Evolutionary conservation across 495 filamentous ascomycete species (phyloP), one percentile per base, ranked within the genome.

Genomic region (Lasiosphaeriaceae sp.): DNA sequence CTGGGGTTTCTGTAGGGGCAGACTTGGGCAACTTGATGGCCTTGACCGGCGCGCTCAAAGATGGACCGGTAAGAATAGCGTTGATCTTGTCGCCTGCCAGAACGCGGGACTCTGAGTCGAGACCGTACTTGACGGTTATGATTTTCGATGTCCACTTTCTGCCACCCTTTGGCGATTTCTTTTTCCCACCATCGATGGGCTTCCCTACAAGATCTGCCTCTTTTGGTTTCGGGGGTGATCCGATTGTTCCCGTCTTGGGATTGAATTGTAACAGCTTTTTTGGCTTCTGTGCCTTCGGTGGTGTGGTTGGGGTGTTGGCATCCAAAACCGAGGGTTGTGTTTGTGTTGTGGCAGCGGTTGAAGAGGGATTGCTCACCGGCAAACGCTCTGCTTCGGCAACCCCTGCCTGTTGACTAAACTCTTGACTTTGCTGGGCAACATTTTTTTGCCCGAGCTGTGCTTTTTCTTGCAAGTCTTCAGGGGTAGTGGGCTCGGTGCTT

Each of bases 201-300:
- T 60, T 47, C 7, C 22, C 43, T 19, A 23, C 37, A 2, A 11
- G 17, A 5, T 56, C 53, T 6, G 51, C 0, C 4, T 39, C 49
- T 24, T 72, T 77, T 0, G 69, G 58, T 16, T 56, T 73, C 0
- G 78, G 80, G 5, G 80, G 80, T 22, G 80, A 77, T n/a, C 79
- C 80, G 58, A 83, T 77, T 3, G 79, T 83, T 23, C 80, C 79
- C 9, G 79, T 81, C 35, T 72, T 73, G 14, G 70, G 71, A 48
- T 82, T 81, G 48, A 80, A 69, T 24, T 64, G 64, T 20, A 82
- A 58, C 0, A 83, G 34, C 47, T 79, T 83, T 35, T 70, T 74
- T 14, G 74, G 70, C 55, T 77, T 77, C 26, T 31, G 26, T 4
- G 26, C 26, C 3, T 31, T 31, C 9, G 26, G 9, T 31, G 26